phyloP scores from a whole-genome alignment of 1,139 yeast genomes.

The Taphrina confusa region DNA sequence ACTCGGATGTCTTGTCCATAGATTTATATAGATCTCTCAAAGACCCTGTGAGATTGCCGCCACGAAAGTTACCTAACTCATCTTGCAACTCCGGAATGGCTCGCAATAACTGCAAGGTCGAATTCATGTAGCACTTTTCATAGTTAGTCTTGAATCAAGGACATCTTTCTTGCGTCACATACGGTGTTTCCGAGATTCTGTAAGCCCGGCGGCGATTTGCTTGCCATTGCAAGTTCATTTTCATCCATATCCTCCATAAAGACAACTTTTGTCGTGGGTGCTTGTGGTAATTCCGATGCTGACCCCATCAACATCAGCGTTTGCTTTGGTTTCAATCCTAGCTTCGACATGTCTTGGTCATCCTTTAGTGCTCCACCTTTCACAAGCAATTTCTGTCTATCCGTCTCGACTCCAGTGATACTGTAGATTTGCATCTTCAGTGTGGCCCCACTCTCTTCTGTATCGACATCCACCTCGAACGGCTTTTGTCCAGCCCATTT shows the following conservation, averaged over 20 bases:
- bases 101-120: slow-evolving; percentile 78
- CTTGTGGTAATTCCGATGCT: slow-evolving; percentile 68
- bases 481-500: slow-evolving; percentile 50
- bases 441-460: slow-evolving; percentile 56
- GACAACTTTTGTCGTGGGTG: slow-evolving; percentile 58
- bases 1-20: slow-evolving; percentile 45
- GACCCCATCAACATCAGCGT: slow-evolving; percentile 90
- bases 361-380: slow-evolving; percentile 47
- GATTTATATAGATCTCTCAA: slow-evolving; percentile 45
- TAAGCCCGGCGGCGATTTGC: slow-evolving; percentile 71
- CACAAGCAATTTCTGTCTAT: slow-evolving; percentile 83
- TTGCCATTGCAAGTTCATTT: slow-evolving; percentile 49
- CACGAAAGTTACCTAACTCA: slow-evolving; percentile 42
- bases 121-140: slow-evolving; percentile 55
- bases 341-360: slow-evolving; percentile 25
- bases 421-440: slow-evolving; percentile 72
- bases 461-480: slow-evolving; percentile 65
- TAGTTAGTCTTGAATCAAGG: background rate
- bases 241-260: slow-evolving; percentile 71
- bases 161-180: slow-evolving; percentile 49
- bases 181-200: slow-evolving; percentile 92
- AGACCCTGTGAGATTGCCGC: slow-evolving; percentile 23
- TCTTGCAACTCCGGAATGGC: slow-evolving; percentile 61
- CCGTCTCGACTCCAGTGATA: slow-evolving; percentile 76
- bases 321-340: slow-evolving; percentile 64